Base-by-base conservation (phyloP, 306 rosid genomes). In the Senna siamea region DNA sequence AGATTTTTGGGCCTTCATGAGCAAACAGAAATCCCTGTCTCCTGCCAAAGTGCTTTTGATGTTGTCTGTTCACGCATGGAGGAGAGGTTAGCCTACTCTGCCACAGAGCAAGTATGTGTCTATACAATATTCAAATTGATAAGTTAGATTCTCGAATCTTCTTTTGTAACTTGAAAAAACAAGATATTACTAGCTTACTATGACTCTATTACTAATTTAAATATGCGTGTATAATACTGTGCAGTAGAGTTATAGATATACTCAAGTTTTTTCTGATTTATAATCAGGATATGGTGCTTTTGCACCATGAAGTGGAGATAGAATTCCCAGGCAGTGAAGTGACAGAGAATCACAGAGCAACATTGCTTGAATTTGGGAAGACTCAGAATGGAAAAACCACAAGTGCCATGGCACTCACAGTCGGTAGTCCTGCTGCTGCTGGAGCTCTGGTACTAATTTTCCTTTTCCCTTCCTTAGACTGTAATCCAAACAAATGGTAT, bases 241-340 rank as follows among this genome's bases (percentile, higher is more conserved):
- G 22, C 65, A 22, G 51, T 44, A 8, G 9, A 68, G 34, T 53
- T 60, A 40, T 66, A 13, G 38, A 66, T 47, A 56, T 40, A 13
- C 32, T 67, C 32, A 58, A 53, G 19, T 66, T 38, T 59, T 72
- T 50, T 74, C 51, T 76, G 46, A 70, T 78, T 52, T 61, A 17
- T 82, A 81, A 23, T 80, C 84, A 94, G 99, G 99, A 94, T 79
- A 94, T 94, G 99, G 99, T 94, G 78, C 90, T 94, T 76, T 79
- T 94, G 82, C 86, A 89, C 85, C 99, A 94, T 57, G 97, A 94
- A 87, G 85, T 94, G 81, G 95, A 88, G 78, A 63, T 88, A 74
- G 97, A 86, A 61, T 88, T 82, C 69, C 92, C 96, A 2, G 92
- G 84, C 38, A 68, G 71, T 67, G 81, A 86, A 75, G 61, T 20